phyloP scores from a whole-genome alignment of 2,329 filamentous ascomycete genomes.

The Neofusicoccum kwambonambiense region DNA sequence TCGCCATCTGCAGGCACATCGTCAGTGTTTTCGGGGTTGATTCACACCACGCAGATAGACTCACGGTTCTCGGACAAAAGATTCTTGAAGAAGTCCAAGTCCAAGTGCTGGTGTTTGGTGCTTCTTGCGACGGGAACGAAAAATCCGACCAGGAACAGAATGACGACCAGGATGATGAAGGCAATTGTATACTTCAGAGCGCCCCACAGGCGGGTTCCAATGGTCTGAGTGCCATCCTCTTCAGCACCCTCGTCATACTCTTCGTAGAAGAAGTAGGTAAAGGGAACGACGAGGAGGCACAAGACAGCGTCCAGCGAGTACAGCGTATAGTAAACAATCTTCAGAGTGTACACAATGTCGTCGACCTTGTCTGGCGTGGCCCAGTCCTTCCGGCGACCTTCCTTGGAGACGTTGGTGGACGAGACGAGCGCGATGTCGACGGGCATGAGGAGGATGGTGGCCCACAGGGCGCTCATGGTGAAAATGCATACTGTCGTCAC shows the following conservation, averaged over 20 bases:
- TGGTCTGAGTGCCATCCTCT: slow-evolving; percentile 72
- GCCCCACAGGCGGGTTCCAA: slow-evolving; percentile 71
- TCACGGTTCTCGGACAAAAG: slow-evolving; percentile 76
- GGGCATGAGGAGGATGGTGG: slow-evolving; percentile 86
- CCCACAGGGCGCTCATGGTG: slow-evolving; percentile 81
- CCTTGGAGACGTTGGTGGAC: slow-evolving; percentile 72
- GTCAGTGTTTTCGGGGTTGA: not conserved
- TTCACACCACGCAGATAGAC: slow-evolving; percentile 26
- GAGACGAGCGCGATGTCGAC: slow-evolving; percentile 95
- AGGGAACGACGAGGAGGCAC: slow-evolving; percentile 86
- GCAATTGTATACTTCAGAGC: slow-evolving; percentile 87
- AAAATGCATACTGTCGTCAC: slow-evolving; percentile 84
- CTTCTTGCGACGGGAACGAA: slow-evolving; percentile 81
- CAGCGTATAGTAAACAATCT: slow-evolving; percentile 86
- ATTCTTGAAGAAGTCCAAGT: slow-evolving; percentile 88
- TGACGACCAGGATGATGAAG: slow-evolving; percentile 75
- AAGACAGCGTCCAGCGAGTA: slow-evolving; percentile 90
- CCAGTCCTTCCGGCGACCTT: slow-evolving; percentile 90
- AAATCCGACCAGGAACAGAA: slow-evolving; percentile 89
- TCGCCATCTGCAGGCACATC: slow-evolving; percentile 63
- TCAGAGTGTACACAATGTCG: slow-evolving; percentile 75
- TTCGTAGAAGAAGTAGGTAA: slow-evolving; percentile 97
- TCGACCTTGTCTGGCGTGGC: slow-evolving; percentile 79
- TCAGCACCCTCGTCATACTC: slow-evolving; percentile 91
- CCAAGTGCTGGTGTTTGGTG: slow-evolving; percentile 61